phyloP scores from a whole-genome alignment of 495 filamentous ascomycete genomes.

The Neurospora pannonica region DNA sequence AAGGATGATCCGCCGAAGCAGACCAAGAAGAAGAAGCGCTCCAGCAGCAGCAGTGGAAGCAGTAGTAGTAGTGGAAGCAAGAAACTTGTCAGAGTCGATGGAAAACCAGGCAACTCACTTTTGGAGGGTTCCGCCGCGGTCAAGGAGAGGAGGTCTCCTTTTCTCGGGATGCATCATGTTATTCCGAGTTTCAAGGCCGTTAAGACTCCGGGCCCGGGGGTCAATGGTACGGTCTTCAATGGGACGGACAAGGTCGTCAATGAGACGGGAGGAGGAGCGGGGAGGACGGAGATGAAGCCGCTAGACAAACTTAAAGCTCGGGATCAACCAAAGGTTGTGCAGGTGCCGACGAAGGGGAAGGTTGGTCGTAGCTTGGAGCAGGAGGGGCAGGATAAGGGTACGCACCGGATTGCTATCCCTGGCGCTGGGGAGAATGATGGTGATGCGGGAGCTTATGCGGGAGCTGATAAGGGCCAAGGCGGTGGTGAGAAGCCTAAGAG shows the following conservation, averaged over 20 bases:
- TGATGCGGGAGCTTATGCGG: background rate
- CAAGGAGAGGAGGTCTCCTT: too few species aligned
- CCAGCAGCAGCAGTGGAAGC: too few species aligned
- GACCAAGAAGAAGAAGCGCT: too few species aligned
- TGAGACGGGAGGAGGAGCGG: background rate
- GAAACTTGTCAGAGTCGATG: too few species aligned
- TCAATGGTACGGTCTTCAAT: too few species aligned
- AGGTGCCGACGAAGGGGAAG: background rate
- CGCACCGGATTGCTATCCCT: background rate
- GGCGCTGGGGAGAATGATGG: background rate
- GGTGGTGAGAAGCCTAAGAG: background rate
- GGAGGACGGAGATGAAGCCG: background rate
- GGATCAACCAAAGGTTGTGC: background rate
- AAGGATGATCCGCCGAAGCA: too few species aligned
- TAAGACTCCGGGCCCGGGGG: background rate
- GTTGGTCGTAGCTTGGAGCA: background rate
- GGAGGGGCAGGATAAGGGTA: background rate
- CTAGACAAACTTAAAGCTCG: background rate
- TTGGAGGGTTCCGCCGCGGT: too few species aligned
- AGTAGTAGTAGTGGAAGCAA: too few species aligned
- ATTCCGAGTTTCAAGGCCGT: background rate
- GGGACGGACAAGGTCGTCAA: too few species aligned
- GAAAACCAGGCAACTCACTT: too few species aligned
- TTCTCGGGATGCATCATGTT: background rate
- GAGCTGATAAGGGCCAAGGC: background rate